These are phyloP conservation scores for Apiotrichum mycotoxinovorans DNA, from an alignment of 1,284 basidiomycete species.

Conservation along the genomic window DNA sequence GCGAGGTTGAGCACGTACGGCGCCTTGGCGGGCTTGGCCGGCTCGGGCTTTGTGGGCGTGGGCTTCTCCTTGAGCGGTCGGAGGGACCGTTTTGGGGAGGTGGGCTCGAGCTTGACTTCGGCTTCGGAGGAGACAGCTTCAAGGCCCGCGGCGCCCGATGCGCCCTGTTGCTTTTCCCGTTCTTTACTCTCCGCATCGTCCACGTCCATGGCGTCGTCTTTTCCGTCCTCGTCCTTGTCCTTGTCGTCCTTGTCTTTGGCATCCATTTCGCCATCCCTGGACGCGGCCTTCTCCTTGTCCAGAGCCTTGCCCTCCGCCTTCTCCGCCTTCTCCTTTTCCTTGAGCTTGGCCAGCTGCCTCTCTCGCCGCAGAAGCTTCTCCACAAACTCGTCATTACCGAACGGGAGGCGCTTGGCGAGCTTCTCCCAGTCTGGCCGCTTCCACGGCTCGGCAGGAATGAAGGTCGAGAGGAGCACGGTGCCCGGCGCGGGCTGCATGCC, in stretches of 20 bases:
- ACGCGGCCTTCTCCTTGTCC: neutral
- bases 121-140: too few relatives aligned
- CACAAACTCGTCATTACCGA: conserved; percentile 31
- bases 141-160: too few relatives aligned
- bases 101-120: conserved; percentile 1
- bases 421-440: conserved; percentile 31
- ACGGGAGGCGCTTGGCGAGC: conserved; percentile 32
- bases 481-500: conserved; percentile 29
- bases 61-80: neutral
- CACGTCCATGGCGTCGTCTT: too few relatives aligned
- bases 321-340: neutral
- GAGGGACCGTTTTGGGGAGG: conserved; percentile 9
- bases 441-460: conserved; percentile 32
- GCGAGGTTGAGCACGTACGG: conserved; percentile 35
- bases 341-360: neutral
- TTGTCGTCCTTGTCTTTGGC: too few relatives aligned
- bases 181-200: neutral
- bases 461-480: conserved; percentile 38
- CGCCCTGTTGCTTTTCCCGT: too few relatives aligned
- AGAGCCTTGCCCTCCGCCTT: neutral
- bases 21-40: neutral
- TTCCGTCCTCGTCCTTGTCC: too few relatives aligned
- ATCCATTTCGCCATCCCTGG: too few relatives aligned
- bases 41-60: neutral
- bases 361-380: conserved; percentile 3